phyloP scores from a whole-genome alignment of 495 filamentous ascomycete genomes.

The Tuber indicum region DNA sequence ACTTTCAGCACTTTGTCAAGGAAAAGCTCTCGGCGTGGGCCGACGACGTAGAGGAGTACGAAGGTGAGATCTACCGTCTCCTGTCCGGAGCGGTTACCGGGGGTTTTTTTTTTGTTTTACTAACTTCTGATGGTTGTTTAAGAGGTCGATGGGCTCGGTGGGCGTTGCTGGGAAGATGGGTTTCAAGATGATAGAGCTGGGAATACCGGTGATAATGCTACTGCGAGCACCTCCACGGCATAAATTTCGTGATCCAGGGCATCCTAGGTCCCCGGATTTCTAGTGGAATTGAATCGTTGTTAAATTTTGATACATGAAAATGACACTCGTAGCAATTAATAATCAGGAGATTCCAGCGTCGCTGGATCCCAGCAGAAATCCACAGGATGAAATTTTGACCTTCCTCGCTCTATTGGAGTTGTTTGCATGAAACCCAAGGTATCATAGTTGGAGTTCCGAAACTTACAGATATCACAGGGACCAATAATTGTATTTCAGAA shows the following conservation, averaged over 20 bases:
- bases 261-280: not conserved
- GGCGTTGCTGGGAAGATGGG: constrained; percentile 13
- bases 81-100: too few relatives aligned
- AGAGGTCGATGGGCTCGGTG: constrained; percentile 18
- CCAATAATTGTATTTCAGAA: too few relatives aligned
- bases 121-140: constrained; percentile 10
- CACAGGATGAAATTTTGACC: not conserved
- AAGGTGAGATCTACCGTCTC: constrained; percentile 21
- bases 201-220: not conserved
- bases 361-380: not conserved
- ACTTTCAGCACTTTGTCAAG: constrained; percentile 33
- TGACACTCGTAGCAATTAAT: not conserved
- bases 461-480: too few relatives aligned
- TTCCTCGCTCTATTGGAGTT: not conserved
- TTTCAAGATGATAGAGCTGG: constrained; percentile 1
- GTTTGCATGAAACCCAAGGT: not conserved
- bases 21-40: constrained; percentile 31
- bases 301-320: not conserved
- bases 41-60: constrained; percentile 20
- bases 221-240: not conserved
- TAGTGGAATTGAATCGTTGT: not conserved
- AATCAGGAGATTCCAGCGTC: not conserved
- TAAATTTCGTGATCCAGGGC: not conserved
- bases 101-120: too few relatives aligned
- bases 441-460: too few relatives aligned